phyloP scores from a whole-genome alignment of 2,329 filamentous ascomycete genomes.

The Aspergillus ustus region DNA sequence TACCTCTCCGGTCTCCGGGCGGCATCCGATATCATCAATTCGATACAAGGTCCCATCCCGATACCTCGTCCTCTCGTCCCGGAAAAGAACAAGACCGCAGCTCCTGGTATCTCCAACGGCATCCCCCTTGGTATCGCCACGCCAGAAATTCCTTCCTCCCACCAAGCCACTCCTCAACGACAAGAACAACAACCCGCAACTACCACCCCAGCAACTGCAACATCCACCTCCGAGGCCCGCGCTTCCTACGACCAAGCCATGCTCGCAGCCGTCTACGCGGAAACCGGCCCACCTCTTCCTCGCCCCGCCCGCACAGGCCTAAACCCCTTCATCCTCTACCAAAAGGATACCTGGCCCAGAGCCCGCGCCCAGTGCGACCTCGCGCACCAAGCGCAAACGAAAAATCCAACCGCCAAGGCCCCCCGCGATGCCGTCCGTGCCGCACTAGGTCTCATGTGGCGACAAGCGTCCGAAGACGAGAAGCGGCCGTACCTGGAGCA shows the following conservation, averaged over 20 bases:
- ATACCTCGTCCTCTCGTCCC: constrained; percentile 75
- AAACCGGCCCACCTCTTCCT: constrained; percentile 75
- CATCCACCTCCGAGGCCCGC: constrained; percentile 32
- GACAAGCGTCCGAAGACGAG: constrained; percentile 70
- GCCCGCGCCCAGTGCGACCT: constrained; percentile 71
- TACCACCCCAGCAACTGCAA: constrained; percentile 21
- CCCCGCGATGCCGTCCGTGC: constrained; percentile 75
- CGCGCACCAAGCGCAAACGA: constrained; percentile 66
- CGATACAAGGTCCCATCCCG: constrained; percentile 79
- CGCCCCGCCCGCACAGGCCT: constrained; percentile 74
- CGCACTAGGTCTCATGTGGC: constrained; percentile 91
- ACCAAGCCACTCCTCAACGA: constrained; percentile 8
- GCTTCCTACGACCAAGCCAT: constrained; percentile 63
- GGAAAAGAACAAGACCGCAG: constrained; percentile 57
- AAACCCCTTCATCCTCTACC: constrained; percentile 89
- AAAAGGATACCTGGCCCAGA: constrained; percentile 71
- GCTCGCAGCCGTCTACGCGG: constrained; percentile 58
- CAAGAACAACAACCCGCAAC: constrained; percentile 10
- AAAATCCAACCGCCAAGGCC: constrained; percentile 70
- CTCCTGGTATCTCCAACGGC: constrained; percentile 24
- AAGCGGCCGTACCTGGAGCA: constrained; percentile 79
- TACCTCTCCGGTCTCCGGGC: constrained; percentile 92
- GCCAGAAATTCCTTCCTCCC: constrained; percentile 8
- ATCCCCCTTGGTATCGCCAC: constrained; percentile 18
- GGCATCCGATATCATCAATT: constrained; percentile 81